Evolutionary conservation across 2,329 filamentous ascomycete genomes (phyloP).

Genomic region (Cladosporium sp.): DNA sequence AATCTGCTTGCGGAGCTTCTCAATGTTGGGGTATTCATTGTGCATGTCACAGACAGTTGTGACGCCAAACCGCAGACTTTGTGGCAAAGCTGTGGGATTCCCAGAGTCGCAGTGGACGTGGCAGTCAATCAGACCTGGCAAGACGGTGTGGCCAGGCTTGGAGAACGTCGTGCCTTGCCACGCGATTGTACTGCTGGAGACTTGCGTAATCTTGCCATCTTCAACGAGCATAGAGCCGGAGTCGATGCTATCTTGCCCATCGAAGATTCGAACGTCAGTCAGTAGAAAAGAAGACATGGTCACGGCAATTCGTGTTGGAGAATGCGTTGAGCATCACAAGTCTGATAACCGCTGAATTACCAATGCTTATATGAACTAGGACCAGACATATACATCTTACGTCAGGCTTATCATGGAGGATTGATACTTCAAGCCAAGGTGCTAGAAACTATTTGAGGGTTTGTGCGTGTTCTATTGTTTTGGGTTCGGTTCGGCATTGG

Average conservation of each 20-base stretch:
- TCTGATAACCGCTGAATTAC: background rate
- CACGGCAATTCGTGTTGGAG: background rate
- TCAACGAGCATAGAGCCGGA: slow-evolving; percentile 46
- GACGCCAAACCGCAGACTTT: slow-evolving; percentile 53
- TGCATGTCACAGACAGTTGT: slow-evolving; percentile 57
- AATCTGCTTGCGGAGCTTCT: slow-evolving; percentile 35
- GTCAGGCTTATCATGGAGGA: background rate
- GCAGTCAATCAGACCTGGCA: slow-evolving; percentile 55
- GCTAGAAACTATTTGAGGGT: background rate
- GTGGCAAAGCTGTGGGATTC: slow-evolving; percentile 43
- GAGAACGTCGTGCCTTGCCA: slow-evolving; percentile 40
- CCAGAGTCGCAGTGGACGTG: slow-evolving; percentile 52
- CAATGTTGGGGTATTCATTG: slow-evolving; percentile 41
- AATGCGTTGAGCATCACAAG: background rate
- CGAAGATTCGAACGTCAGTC: slow-evolving; percentile 51
- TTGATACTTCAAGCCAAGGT: background rate
- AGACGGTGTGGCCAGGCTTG: slow-evolving; percentile 50
- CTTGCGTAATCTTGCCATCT: slow-evolving; percentile 44
- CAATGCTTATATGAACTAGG: background rate
- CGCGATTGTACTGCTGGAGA: slow-evolving; percentile 25
- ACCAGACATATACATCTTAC: background rate
- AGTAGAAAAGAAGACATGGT: slow-evolving; percentile 43
- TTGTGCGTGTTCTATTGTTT: background rate
- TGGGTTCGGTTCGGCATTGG: background rate
- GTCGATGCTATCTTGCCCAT: slow-evolving; percentile 46